These are phyloP conservation scores for Penstemon newberryi DNA, from an alignment of 257 asterid genomes.

Conservation along the genomic window DNA sequence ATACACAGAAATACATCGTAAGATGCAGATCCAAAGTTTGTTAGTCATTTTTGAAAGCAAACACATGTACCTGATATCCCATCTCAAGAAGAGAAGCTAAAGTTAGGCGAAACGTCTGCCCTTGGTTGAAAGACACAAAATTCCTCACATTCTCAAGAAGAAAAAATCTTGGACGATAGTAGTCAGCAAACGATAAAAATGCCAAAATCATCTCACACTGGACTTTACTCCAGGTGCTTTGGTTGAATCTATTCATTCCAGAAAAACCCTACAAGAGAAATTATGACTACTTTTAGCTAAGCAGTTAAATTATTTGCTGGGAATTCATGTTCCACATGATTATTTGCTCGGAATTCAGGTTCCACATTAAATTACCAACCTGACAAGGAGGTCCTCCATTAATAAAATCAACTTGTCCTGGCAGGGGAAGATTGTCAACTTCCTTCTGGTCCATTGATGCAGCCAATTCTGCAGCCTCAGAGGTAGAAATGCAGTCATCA, in stretches of 20 bases:
- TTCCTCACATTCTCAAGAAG: constrained; percentile 94
- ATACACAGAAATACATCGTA: constrained; percentile 1
- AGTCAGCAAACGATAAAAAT: constrained; percentile 89
- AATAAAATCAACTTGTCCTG: constrained; percentile 94
- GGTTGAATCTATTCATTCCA: constrained; percentile 93
- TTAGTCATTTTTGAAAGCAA: constrained; percentile 14
- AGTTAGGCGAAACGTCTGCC: constrained; percentile 90
- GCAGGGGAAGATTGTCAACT: constrained; percentile 69
- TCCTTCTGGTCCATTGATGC: constrained; percentile 53
- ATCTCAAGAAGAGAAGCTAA: constrained; percentile 92
- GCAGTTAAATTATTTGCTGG: constrained; percentile 11
- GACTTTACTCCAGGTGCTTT: constrained; percentile 96
- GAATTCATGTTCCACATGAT: constrained; percentile 14
- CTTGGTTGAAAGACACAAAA: constrained; percentile 93
- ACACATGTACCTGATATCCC: constrained; percentile 81
- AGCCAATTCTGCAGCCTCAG: constrained; percentile 88
- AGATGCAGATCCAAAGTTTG: constrained; percentile 8
- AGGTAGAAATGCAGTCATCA: constrained; percentile 84
- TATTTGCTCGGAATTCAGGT: constrained; percentile 13
- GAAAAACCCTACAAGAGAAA: constrained; percentile 78
- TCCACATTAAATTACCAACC: constrained; percentile 44
- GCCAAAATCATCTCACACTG: constrained; percentile 98
- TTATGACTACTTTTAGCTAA: constrained; percentile 25
- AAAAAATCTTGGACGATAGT: constrained; percentile 85
- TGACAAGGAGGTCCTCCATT: constrained; percentile 99